These are phyloP conservation scores for Ascochyta clinopodiicola DNA, from an alignment of 2,329 filamentous ascomycete species.

Conservation along the genomic window DNA sequence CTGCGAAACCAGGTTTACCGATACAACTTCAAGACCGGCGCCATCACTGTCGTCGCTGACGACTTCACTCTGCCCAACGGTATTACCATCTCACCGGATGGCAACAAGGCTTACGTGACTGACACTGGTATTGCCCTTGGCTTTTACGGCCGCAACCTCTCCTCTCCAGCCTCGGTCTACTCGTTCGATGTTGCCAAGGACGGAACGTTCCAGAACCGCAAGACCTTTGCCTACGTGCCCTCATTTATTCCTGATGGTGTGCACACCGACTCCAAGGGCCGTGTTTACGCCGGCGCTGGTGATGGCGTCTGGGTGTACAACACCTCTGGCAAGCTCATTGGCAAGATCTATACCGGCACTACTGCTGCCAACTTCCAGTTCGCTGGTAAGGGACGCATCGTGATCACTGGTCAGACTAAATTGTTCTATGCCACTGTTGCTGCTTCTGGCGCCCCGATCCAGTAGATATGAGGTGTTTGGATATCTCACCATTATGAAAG, in stretches of 20 bases:
- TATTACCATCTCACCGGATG: slow-evolving; percentile 51
- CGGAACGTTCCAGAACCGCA: slow-evolving; percentile 31
- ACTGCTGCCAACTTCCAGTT: slow-evolving; percentile 33
- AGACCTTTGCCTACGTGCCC: slow-evolving; percentile 30
- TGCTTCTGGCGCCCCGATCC: slow-evolving; percentile 23
- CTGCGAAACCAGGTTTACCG: slow-evolving; percentile 47
- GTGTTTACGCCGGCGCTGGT: slow-evolving; percentile 60
- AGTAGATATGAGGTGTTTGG: not conserved
- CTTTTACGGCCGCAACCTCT: slow-evolving; percentile 30
- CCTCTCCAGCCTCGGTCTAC: slow-evolving; percentile 31
- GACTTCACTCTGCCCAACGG: slow-evolving; percentile 50
- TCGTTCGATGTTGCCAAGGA: slow-evolving; percentile 29
- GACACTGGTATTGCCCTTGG: slow-evolving; percentile 45
- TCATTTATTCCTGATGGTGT: slow-evolving; percentile 31
- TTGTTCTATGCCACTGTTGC: slow-evolving; percentile 32
- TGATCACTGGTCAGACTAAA: slow-evolving; percentile 34
- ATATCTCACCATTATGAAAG: not conserved
- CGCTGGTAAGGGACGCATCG: slow-evolving; percentile 32
- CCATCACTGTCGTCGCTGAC: slow-evolving; percentile 48
- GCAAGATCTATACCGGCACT: slow-evolving; percentile 39
- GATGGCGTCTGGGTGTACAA: slow-evolving; percentile 61
- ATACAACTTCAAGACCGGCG: slow-evolving; percentile 50
- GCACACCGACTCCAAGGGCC: slow-evolving; percentile 52
- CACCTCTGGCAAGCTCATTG: slow-evolving; percentile 53
- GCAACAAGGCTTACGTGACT: slow-evolving; percentile 52